Evolutionary conservation across 1,284 basidiomycete genomes (phyloP).

Genomic region (Puccinia polysora): DNA sequence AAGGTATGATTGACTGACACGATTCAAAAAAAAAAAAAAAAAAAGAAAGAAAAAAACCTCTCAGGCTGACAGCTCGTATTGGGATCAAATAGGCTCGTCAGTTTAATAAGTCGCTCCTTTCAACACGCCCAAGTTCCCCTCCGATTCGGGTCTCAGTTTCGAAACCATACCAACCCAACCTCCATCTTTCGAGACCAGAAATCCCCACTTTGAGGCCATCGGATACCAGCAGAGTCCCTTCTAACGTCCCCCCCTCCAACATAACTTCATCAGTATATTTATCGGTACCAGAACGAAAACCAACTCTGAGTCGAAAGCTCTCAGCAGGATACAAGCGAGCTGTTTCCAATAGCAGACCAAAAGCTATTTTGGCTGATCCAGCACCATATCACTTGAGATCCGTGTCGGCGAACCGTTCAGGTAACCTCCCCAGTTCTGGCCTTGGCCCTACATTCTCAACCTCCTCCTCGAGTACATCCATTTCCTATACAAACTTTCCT

Average conservation of each 20-base stretch:
- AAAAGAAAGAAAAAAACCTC: too few relatives aligned
- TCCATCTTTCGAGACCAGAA: slow-evolving; percentile 8
- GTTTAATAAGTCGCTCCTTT: slow-evolving; percentile 40
- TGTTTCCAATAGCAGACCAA: slow-evolving; percentile 34
- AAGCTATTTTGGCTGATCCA: slow-evolving; percentile 20
- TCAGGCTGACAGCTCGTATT: background rate
- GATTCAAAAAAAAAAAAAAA: background rate
- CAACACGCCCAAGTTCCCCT: background rate
- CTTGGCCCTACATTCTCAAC: background rate
- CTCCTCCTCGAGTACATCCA: background rate
- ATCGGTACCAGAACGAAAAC: slow-evolving; percentile 27
- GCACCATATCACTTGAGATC: slow-evolving; percentile 2
- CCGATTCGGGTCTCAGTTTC: slow-evolving; percentile 11
- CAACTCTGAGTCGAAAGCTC: slow-evolving; percentile 32
- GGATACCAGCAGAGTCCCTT: background rate
- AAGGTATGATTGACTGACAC: slow-evolving; percentile 6
- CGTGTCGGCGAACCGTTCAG: background rate
- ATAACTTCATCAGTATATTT: background rate
- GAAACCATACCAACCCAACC: background rate
- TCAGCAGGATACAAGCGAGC: slow-evolving; percentile 35
- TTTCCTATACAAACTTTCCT: background rate
- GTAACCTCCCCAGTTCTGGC: background rate
- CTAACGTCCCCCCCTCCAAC: background rate
- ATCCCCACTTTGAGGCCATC: background rate
- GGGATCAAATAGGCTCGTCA: slow-evolving; percentile 20